Evolutionary conservation across 306 rosid genomes (phyloP), one percentile per base, ranked within the genome.

Genomic region (Casuarina equisetifolia): DNA sequence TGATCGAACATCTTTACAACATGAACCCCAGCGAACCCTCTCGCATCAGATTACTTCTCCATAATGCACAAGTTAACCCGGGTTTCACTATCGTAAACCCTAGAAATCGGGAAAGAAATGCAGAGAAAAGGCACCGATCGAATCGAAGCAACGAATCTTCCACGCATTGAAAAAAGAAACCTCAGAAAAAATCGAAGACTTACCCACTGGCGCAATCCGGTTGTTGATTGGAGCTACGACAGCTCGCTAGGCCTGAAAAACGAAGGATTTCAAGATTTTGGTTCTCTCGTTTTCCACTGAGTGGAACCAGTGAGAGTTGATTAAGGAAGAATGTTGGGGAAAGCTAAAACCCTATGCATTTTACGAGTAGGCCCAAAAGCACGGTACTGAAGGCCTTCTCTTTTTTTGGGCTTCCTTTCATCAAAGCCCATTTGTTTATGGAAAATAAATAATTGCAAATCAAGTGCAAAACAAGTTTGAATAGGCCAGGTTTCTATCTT

Each of bases 211-310:
- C 9, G 74, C 13, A 76, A 3, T 9, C 11, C 11, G 51, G 11
- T 48, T 48, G 9, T 10, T 48, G 64, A 58, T 25, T 9, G 5
- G 20, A 58, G 64, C 16, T 38, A 58, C 25, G 15, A 39, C 64
- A 74, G 6, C 38, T 3, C 64, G 4, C 6, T 25, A 13, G 3
- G 36, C 5, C 58, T 52, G 7, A 17, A 2, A 46, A 11, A 46
- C 50, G 9, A 79, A n/a, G 86, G 86, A 53, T 70, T 77, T 25
- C 0, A 49, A 53, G 1, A 43, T 8, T 25, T 58, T 58, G 25
- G 36, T 58, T 9, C 36, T 58, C 25, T 57, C 35, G 64, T 38
- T 39, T 58, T 58, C 11, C 39, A 3, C 38, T 25, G 36, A 16
- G 16, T 52, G 6, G 64, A 9, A 58, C 25, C 16, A 58, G 39